phyloP scores from a whole-genome alignment of 441 rosid species.

The Viola pubescens region DNA sequence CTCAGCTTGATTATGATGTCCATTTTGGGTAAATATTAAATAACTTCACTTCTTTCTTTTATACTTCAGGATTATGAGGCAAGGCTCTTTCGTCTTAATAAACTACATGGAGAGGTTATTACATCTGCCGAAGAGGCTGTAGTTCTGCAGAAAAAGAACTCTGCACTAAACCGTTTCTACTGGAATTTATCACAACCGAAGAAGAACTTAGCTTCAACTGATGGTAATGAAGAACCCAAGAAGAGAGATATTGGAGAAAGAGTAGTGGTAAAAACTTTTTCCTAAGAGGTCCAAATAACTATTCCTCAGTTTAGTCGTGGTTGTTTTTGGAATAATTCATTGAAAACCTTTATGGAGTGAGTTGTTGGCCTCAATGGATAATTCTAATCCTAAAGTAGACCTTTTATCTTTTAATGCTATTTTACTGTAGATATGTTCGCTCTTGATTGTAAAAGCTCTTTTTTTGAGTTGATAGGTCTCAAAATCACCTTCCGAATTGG shows the following conservation, averaged over 20 bases:
- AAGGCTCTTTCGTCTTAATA: slow-evolving; percentile 76
- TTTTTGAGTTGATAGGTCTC: slow-evolving; percentile 46
- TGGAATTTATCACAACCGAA: slow-evolving; percentile 52
- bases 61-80: slow-evolving; percentile 71
- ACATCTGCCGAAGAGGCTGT: slow-evolving; percentile 85
- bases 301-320: background rate
- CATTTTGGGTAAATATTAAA: slow-evolving; percentile 10
- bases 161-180: slow-evolving; percentile 78
- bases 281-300: slow-evolving; percentile 7
- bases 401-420: too few relatives aligned
- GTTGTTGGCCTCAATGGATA: background rate
- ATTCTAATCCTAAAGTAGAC: background rate
- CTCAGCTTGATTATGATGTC: slow-evolving; percentile 9
- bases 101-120: slow-evolving; percentile 58
- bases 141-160: slow-evolving; percentile 63
- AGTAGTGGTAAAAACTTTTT: slow-evolving; percentile 56
- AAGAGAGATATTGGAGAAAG: slow-evolving; percentile 64
- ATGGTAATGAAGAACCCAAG: slow-evolving; percentile 36
- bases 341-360: background rate
- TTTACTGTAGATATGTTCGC: too few relatives aligned
- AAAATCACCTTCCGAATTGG: slow-evolving; percentile 79
- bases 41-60: slow-evolving; percentile 6
- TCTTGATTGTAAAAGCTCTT: background rate
- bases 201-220: slow-evolving; percentile 31
- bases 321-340: background rate